These are phyloP conservation scores for Vicia villosa DNA, from an alignment of 306 rosid species.

Conservation along the genomic window DNA sequence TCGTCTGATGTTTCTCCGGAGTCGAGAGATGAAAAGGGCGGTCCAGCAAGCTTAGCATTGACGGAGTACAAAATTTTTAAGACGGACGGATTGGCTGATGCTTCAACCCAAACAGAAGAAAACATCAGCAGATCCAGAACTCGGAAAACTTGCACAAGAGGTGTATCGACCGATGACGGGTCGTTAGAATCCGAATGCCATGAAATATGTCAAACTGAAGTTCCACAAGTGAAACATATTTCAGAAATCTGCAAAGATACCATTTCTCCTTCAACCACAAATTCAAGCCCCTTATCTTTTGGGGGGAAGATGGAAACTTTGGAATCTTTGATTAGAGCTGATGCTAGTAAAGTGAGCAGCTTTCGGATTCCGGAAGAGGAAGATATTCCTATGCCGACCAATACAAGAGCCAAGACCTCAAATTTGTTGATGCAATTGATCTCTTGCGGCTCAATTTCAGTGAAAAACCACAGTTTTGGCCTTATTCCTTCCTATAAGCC, in stretches of 20 bases:
- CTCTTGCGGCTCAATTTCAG: slow-evolving; percentile 95
- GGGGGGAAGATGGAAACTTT: slow-evolving; percentile 82
- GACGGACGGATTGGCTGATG: slow-evolving; percentile 87
- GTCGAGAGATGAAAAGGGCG: slow-evolving; percentile 63
- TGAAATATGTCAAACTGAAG: slow-evolving; percentile 50
- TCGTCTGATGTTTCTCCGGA: slow-evolving; percentile 79
- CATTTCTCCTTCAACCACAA: slow-evolving; percentile 68
- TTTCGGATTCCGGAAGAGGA: slow-evolving; percentile 87
- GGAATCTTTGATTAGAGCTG: slow-evolving; percentile 92
- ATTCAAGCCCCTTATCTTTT: slow-evolving; percentile 73
- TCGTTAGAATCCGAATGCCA: slow-evolving; percentile 55
- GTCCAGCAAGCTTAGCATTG: slow-evolving; percentile 76
- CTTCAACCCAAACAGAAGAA: slow-evolving; percentile 96
- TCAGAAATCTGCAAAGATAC: slow-evolving; percentile 60
- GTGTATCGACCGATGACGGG: slow-evolving; percentile 92
- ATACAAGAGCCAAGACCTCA: slow-evolving; percentile 74
- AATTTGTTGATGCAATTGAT: slow-evolving; percentile 90
- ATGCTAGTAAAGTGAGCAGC: slow-evolving; percentile 84
- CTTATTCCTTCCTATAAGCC: slow-evolving; percentile 87
- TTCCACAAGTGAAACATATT: slow-evolving; percentile 56
- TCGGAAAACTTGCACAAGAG: slow-evolving; percentile 83
- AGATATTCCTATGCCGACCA: slow-evolving; percentile 59
- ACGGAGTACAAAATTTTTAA: slow-evolving; percentile 84
- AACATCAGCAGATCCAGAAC: slow-evolving; percentile 49
- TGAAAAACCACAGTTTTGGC: slow-evolving; percentile 90